Evolutionary conservation across 805 yeast species (phyloP), one percentile per base, ranked within the genome.

Genomic region (Wickerhamiella brachini): DNA sequence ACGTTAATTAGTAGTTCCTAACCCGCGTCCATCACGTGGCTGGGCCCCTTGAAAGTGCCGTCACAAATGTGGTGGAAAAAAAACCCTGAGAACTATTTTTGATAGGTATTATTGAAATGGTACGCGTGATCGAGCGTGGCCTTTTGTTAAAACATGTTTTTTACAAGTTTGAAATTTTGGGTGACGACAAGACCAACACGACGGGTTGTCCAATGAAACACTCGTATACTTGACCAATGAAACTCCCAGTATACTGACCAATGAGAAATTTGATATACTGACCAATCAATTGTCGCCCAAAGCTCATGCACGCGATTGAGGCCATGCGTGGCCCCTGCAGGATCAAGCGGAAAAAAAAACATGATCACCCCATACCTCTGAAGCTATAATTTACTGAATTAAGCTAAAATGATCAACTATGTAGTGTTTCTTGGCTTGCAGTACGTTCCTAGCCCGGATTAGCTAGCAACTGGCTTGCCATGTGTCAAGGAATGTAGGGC

Each of bases 1-100:
- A 44, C 43, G 49, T 41, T 23, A 45, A 39, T 49, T 45, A 29
- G 43, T 41, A 12, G 13, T 37, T 21, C 51, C 51, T 45, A 43
- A 31, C 23, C 51, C 51, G 44, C 21, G 44, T 37, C 20, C 20
- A 13, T 37, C 41, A 37, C 41, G 26, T 10, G 29, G 12, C 22
- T 22, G 34, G 43, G n/a, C 23, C 20, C 42, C 34, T 37, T 37
- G 15, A 29, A 24, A 24, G 26, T n/a, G n/a, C n/a, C n/a, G n/a
- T n/a, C n/a, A n/a, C n/a, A n/a, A n/a, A n/a, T n/a, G n/a, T n/a
- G n/a, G n/a, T n/a, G n/a, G n/a, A n/a, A n/a, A n/a, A n/a, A n/a
- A n/a, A n/a, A n/a, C n/a, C n/a, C n/a, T n/a, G n/a, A n/a, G n/a
- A n/a, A n/a, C n/a, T n/a, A n/a, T n/a, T 24, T 24, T 24, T 24